Conservation (phyloP, 208 protist genomes). For the Leishmania braziliensis region DNA sequence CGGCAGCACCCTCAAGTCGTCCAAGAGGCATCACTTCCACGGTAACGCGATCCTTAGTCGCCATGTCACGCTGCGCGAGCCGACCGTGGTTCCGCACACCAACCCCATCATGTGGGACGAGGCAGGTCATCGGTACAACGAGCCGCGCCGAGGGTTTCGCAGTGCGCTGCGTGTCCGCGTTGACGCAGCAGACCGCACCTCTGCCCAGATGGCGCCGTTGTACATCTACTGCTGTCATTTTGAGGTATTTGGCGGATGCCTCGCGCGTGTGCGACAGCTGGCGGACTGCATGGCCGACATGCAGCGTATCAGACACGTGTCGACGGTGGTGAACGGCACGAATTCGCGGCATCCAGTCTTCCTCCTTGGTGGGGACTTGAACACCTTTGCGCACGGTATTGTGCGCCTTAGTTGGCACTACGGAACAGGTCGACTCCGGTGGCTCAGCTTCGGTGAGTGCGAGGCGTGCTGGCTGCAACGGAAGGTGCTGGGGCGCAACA, state of each 20-base stretch:
- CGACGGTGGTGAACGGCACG: slow-evolving; percentile 1
- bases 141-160: slow-evolving; percentile 68
- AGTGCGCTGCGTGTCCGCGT: slow-evolving; percentile 54
- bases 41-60: slow-evolving; percentile 79
- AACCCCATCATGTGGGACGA: slow-evolving; percentile 61
- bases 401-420: slow-evolving; percentile 52
- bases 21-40: slow-evolving; percentile 57
- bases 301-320: slow-evolving; percentile 28
- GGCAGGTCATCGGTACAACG: slow-evolving; percentile 32
- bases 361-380: slow-evolving; percentile 80
- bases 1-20: background rate
- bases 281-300: slow-evolving; percentile 63
- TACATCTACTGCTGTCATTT: slow-evolving; percentile 85
- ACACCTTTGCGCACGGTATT: slow-evolving; percentile 80
- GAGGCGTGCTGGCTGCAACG: slow-evolving; percentile 85
- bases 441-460: slow-evolving; percentile 62
- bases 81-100: slow-evolving; percentile 47
- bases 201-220: slow-evolving; percentile 39
- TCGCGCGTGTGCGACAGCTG: slow-evolving; percentile 73
- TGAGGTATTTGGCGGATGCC: slow-evolving; percentile 75
- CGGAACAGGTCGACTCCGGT: slow-evolving; percentile 57
- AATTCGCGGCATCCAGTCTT: slow-evolving; percentile 36
- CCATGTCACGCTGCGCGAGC: slow-evolving; percentile 36
- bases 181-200: slow-evolving; percentile 34
- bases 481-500: slow-evolving; percentile 61